A percentile compares a stretch with the other conserved stretches of the same genome.
Conservation (phyloP, 1,139 yeast species). For the Keqinozyma sinolaborantium region DNA sequence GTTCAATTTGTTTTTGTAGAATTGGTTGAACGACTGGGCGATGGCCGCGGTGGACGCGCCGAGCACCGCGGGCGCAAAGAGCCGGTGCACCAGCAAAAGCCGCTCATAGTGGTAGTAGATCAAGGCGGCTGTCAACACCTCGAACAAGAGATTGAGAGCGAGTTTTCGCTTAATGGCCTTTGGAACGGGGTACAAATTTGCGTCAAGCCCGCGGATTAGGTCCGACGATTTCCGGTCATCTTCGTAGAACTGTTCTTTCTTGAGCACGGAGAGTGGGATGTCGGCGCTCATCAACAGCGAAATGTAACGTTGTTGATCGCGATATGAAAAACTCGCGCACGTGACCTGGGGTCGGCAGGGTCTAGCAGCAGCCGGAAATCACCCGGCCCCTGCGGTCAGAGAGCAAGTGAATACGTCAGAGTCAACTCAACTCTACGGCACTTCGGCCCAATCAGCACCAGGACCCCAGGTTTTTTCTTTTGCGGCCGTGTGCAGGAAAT, state of each 20-base stretch:
- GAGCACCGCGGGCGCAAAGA: slow-evolving; percentile 39
- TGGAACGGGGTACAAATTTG: slow-evolving; percentile 19
- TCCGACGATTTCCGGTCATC: slow-evolving; percentile 10
- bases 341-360: no score
- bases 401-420: no score
- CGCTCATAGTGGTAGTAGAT: slow-evolving; percentile 27
- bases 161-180: slow-evolving; percentile 13
- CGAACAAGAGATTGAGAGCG: slow-evolving; percentile 18
- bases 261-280: slow-evolving; percentile 3
- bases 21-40: slow-evolving; percentile 58
- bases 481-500: no score
- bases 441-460: no score
- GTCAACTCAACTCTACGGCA: no score
- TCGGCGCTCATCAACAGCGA: neutral
- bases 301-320: no score
- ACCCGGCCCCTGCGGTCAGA: no score
- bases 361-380: no score
- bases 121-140: slow-evolving; percentile 17
- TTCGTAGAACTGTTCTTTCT: slow-evolving; percentile 2
- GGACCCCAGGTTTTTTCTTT: no score
- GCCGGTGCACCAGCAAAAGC: slow-evolving; percentile 17
- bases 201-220: slow-evolving; percentile 11
- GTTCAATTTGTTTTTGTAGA: slow-evolving; percentile 36
- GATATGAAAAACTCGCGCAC: no score
- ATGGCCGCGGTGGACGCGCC: slow-evolving; percentile 51